Base-by-base conservation (phyloP, 345 rosid species). In the Corchorus capsularis region DNA sequence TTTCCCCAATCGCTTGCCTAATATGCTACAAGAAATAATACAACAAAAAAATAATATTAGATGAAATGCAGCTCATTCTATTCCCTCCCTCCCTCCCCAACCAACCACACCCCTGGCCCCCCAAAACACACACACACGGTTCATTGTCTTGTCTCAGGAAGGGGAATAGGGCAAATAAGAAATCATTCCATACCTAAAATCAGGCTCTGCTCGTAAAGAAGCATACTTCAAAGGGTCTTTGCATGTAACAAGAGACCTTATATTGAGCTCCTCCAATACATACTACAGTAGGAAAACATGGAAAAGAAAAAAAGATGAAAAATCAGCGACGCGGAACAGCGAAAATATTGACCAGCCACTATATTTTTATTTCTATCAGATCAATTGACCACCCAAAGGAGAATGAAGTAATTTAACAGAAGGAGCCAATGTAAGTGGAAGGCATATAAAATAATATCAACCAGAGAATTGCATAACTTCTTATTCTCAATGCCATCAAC, bases 1-100 rank as follows among this genome's bases (percentile, higher is more conserved):
- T 83, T 89, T 94, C 67, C 98, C 98, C 60, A 94, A 93, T 71
- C 95, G 89, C 83, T 93, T 94, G 27, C 98, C 98, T 77, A 94
- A 75, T 80, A 81, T 85, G 47, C 98, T 94, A 66, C 41, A 70
- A 74, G 61, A 65, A 78, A 39, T 39, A 39, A 39, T 39, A 39
- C 5, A 46, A 46, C 10, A 77, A 75, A 57, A 69, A 79, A 52
- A 69, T 27, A 77, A 45, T 49, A 63, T 63, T 54, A 13, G 75
- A 63, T 32, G 13, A 7, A 9, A 7, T 1, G 11, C 49, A 39
- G 43, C 43, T 39, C 43, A 6, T 39, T 46, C 2, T 46, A 9
- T 46, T 9, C 11, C 11, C 49, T 5, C 6, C 49, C 49, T 15
- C 5, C n/a, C 19, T 53, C 27, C 27, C 27, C 27, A 27, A 27